Base-by-base conservation (phyloP, 2,329 filamentous ascomycete genomes). In the Rugonectria rugulosa region DNA sequence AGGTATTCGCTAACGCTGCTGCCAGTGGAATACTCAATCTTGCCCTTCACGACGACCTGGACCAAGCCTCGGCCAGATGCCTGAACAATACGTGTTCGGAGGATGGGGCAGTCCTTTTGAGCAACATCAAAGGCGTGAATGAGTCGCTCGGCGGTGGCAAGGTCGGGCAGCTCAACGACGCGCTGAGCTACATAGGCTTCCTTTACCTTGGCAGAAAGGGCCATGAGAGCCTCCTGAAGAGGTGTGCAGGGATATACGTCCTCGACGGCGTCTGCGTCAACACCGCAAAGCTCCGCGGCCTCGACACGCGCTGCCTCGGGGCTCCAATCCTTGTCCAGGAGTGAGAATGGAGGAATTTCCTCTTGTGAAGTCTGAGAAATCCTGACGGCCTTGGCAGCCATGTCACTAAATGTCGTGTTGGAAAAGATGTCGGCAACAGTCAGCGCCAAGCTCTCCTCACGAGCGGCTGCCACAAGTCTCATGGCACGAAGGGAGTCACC, bases 181-280 rank as follows among this genome's bases (percentile, higher is more conserved):
- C 79, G 72, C 59, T 80, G 80, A 2, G 79, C 80, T 3, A 85
- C 75, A 34, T 85, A 86, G 0, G 79, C 77, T 36, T 81, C 81
- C 27, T 75, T 73, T 20, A 79, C 72, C 63, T 81, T 81, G 53
- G 76, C 74, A 3, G 81, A 81, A 6, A 85, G 66, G 1, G 81
- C 79, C 72, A 85, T 79, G 2, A 85, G 73, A 2, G 78, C 80
- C 63, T 83, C 81, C 56, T 86, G 82, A 1, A 83, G 70, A 0
- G 81, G 77, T 0, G 81, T 81, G 68, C 80, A 83, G 2, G 82
- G 81, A 49, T 83, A 85, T 0, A 82, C 67, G 54, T 86, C 81
- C 43, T 82, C 78, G 5, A 83, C 68, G 17, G 46, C 43, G 2
- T 66, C 57, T 6, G 67, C 53, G 2, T 69, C 65, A 9, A 79